phyloP scores from a whole-genome alignment of 2,329 filamentous ascomycete species.

The Aureobasidium subglaciale region DNA sequence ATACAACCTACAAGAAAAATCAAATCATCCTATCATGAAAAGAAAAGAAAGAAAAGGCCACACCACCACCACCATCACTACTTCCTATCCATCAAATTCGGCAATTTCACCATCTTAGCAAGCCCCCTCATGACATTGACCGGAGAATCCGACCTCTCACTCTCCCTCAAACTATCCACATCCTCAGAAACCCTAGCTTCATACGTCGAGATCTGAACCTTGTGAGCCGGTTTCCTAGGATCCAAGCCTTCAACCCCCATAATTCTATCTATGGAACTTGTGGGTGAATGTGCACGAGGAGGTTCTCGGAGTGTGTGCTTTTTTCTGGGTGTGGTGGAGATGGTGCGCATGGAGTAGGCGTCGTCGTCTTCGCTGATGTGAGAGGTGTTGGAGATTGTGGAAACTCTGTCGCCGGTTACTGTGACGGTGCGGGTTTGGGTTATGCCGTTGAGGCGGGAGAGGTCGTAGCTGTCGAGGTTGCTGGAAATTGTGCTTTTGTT shows the following conservation, averaged over 20 bases:
- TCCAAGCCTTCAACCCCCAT: not conserved
- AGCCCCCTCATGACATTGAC: slow-evolving; percentile 5
- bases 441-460: slow-evolving; percentile 19
- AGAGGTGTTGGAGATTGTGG: not conserved
- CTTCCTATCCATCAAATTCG: not conserved
- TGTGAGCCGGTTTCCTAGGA: not conserved
- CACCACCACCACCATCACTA: not conserved
- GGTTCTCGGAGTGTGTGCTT: not conserved
- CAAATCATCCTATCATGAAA: not conserved
- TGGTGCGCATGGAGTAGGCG: slow-evolving; percentile 1
- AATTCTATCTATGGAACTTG: not conserved
- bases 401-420: slow-evolving; percentile 15
- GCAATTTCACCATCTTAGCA: slow-evolving; percentile 1
- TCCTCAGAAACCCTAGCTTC: not conserved
- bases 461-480: slow-evolving; percentile 4
- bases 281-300: not conserved
- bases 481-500: not conserved
- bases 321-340: not conserved
- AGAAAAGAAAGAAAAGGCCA: not conserved
- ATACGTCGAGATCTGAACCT: slow-evolving; percentile 7
- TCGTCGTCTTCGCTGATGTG: slow-evolving; percentile 1
- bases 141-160: not conserved
- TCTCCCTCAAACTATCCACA: not conserved
- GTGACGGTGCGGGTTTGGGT: slow-evolving; percentile 25
- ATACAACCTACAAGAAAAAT: not conserved